Conservation (phyloP, 257 asterid species). For the Penstemon newberryi region DNA sequence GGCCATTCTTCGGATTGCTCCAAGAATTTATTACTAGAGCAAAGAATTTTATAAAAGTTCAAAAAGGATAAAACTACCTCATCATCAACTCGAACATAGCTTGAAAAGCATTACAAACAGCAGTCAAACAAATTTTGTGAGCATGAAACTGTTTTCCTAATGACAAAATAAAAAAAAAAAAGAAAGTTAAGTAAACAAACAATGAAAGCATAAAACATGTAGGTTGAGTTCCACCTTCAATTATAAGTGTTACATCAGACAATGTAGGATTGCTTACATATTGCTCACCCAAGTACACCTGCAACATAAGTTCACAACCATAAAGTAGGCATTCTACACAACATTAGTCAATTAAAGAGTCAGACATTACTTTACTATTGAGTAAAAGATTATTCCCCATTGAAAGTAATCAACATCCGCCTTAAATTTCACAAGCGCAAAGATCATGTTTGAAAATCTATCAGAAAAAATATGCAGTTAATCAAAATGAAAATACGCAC, state of each 20-base stretch:
- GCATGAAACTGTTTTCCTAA: constrained; percentile 81
- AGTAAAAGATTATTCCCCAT: neutral
- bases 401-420: neutral
- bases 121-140: constrained; percentile 92
- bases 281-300: constrained; percentile 97
- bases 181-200: constrained; percentile 19
- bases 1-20: too few species aligned
- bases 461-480: neutral
- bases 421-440: neutral
- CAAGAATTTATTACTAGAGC: too few species aligned
- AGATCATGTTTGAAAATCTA: neutral
- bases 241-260: constrained; percentile 90
- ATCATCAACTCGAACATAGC: constrained; percentile 71
- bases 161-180: constrained; percentile 14
- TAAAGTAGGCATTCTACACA: too few species aligned
- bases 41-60: too few species aligned
- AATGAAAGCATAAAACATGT: constrained; percentile 15
- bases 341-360: too few species aligned
- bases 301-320: constrained; percentile 31
- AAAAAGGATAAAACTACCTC: too few species aligned
- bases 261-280: constrained; percentile 84
- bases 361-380: too few species aligned
- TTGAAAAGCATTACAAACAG: constrained; percentile 95
- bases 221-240: constrained; percentile 66
- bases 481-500: neutral